Base-by-base conservation (phyloP, 768 basidiomycete species). In the Strobilomyces echinocephalus region DNA sequence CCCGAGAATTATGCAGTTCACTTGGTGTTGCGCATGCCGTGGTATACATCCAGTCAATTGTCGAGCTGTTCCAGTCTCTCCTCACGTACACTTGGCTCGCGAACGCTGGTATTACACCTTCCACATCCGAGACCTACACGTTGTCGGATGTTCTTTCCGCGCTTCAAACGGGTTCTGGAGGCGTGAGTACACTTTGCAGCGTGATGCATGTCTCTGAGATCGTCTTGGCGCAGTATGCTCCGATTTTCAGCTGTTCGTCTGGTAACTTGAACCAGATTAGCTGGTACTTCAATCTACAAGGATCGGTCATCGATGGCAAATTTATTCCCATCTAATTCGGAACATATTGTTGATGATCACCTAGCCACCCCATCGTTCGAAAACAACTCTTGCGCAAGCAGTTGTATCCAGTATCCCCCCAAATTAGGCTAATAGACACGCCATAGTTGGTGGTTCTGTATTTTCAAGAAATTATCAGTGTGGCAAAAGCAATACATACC, bases 11-110 rank as follows among this genome's bases (percentile, higher is more conserved):
- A 8, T 3, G 3, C 49, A 35, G n/a, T 41, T 26, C 9, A 38
- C 14, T 30, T 55, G 34, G 59, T n/a, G 36, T 30, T 42, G 46
- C 26, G 16, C 54, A 86, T 82, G 87, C 85, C 1, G 86, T 87
- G 33, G 79, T 79, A 15, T 88, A 79, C 70, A 87, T 85, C 71
- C 61, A 81, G 54, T 73, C 61, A 18, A 79, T 81, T 2, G 84
- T 87, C 54, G 71, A 63, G 2, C 67, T 86, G 16, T 87, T 85
- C 73, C 58, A 79, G 80, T 75, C 76, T 9, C 79, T 91, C 24
- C 86, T 88, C 0, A 91, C 91, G 3, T 90, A 82, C 67, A 74
- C 79, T 15, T 90, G 81, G 81, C 82, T 93, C 38, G 70, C 74
- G 14, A 71, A 77, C 20, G 83, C 77, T n/a, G 88, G 88, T 24